These are phyloP conservation scores for Metschnikowia gruessii DNA, from an alignment of 805 yeast species.

Conservation along the genomic window DNA sequence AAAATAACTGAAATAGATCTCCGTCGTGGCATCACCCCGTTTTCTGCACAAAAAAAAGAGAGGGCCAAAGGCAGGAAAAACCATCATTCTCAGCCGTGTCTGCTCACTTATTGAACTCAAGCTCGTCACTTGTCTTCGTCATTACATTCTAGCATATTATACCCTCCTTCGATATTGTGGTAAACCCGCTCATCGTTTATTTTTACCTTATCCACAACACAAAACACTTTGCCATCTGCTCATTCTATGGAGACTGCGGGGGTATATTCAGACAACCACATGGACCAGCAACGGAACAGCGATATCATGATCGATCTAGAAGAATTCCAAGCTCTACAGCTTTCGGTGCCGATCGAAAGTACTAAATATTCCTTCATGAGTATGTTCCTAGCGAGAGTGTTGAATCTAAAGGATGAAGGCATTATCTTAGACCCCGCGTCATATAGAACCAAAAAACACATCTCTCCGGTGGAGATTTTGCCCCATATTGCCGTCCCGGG, in stretches of 20 bases:
- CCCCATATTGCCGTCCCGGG: conserved; percentile 34
- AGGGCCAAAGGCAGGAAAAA: not conserved
- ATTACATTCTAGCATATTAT: not conserved
- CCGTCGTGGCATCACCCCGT: too few species aligned
- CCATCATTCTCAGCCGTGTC: not conserved
- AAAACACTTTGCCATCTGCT: too few species aligned
- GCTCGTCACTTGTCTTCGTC: not conserved
- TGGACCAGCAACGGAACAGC: not conserved
- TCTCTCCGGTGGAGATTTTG: conserved; percentile 25
- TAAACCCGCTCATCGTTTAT: too few species aligned
- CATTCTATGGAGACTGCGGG: too few species aligned
- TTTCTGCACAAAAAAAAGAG: not conserved
- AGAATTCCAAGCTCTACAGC: conserved; percentile 23
- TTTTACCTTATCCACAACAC: too few species aligned
- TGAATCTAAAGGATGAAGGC: conserved; percentile 23
- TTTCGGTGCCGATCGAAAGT: conserved; percentile 29
- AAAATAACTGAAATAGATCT: not conserved
- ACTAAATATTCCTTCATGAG: conserved; percentile 27
- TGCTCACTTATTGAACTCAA: not conserved
- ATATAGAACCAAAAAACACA: not conserved
- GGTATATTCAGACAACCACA: not conserved
- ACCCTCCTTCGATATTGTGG: too few species aligned
- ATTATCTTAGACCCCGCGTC: conserved; percentile 14
- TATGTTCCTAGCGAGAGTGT: conserved; percentile 25
- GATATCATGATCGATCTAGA: conserved; percentile 5